These are phyloP conservation scores for Phytophthora kernoviae DNA, from an alignment of 352 stramenopile genomes.

Conservation along the genomic window DNA sequence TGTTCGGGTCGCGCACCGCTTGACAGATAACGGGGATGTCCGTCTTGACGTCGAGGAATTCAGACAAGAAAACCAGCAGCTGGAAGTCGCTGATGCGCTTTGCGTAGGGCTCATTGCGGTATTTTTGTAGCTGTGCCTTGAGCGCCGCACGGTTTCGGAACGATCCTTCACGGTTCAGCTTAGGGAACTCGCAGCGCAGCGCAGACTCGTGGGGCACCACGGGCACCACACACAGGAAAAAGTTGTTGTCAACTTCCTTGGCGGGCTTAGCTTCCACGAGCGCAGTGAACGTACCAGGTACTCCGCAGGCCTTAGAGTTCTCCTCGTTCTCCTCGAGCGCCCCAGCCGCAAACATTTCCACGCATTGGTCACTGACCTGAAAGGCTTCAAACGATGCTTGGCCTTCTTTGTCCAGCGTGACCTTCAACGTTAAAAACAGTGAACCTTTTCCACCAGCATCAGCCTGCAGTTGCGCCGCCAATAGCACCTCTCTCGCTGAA, in stretches of 20 bases:
- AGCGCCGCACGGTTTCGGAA: constrained; percentile 90
- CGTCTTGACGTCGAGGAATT: constrained; percentile 92
- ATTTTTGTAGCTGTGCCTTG: constrained; percentile 90
- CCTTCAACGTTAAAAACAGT: constrained; percentile 96
- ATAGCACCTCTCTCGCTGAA: constrained; percentile 88
- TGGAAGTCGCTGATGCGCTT: constrained; percentile 97
- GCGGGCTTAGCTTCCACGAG: constrained; percentile 96
- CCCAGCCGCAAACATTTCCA: constrained; percentile 98
- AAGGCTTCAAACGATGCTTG: constrained; percentile 97
- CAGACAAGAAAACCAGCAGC: constrained; percentile 93
- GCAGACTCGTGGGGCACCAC: constrained; percentile 94
- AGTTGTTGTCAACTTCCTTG: constrained; percentile 95
- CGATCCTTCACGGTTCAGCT: constrained; percentile 90
- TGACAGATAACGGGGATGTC: constrained; percentile 95
- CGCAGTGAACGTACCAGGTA: constrained; percentile 97
- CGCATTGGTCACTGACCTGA: constrained; percentile 96
- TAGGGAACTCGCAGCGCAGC: constrained; percentile 94
- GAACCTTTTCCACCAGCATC: constrained; percentile 94
- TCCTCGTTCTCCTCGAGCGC: constrained; percentile 88
- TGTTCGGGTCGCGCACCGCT: constrained; percentile 86
- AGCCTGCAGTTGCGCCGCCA: constrained; percentile 95
- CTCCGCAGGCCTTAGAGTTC: constrained; percentile 91
- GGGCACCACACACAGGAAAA: constrained; percentile 97
- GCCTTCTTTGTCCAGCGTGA: constrained; percentile 93
- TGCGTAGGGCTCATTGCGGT: constrained; percentile 63